A percentile compares a stretch with the other conserved stretches of the same genome.
Evolutionary conservation across 768 basidiomycete species (phyloP).

Genomic region (Ramaria rubella): DNA sequence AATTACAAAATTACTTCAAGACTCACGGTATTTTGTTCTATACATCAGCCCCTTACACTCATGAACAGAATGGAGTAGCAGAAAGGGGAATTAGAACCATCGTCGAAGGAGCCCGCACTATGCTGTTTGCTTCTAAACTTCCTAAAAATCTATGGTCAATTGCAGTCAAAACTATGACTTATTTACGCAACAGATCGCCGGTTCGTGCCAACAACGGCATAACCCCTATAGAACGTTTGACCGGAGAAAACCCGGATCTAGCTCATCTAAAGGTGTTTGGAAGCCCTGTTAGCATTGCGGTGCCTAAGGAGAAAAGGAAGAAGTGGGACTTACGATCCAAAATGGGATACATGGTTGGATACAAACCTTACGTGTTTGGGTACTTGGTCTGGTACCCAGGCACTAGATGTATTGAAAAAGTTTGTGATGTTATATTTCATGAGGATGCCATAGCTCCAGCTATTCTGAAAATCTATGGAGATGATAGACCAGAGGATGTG

Average conservation of each 20-base stretch:
- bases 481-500: not conserved
- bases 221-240: not conserved
- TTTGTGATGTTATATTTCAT: not conserved
- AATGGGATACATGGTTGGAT: not conserved
- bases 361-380: not conserved
- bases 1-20: not conserved
- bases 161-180: not conserved
- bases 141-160: not conserved
- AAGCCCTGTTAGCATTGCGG: conserved; percentile 3
- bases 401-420: not conserved
- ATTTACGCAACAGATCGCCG: not conserved
- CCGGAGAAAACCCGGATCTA: not conserved
- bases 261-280: not conserved
- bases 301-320: not conserved
- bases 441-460: not conserved
- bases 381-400: not conserved
- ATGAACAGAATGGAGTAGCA: not conserved
- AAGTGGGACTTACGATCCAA: not conserved
- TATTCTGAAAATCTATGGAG: not conserved
- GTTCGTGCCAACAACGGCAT: not conserved
- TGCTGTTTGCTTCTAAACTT: not conserved
- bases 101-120: not conserved
- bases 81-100: not conserved
- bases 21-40: not conserved
- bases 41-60: not conserved